Base-by-base conservation (phyloP, 2,329 filamentous ascomycete species). In the Lecanoromycetidae sp. region DNA sequence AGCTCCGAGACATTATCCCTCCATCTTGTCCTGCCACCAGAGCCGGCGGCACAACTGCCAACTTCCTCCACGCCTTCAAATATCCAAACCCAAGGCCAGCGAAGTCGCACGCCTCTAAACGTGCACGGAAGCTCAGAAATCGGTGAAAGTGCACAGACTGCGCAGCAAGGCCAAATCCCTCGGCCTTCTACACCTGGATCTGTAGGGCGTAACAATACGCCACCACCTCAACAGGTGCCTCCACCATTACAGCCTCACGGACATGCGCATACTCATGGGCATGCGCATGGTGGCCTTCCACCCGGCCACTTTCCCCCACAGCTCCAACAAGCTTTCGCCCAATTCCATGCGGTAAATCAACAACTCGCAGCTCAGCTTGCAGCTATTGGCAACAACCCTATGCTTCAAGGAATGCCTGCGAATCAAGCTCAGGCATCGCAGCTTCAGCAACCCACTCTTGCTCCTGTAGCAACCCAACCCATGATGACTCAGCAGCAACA, bases 21-120 rank as follows among this genome's bases (percentile, higher is more conserved):
- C 10, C 66, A 69, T 53, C 62, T 69, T 38, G 63, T 65, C 19
- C 57, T 68, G 35, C 69, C 68, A 10, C 69, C 66, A 8, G 60
- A 61, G 22, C 52, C 49, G 13, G 41, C 51, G 32, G 19, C 52
- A 10, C 48, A 52, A 46, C 33, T 46, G 48, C 44, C 54, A 45
- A 41, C 27, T 10, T 37, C 46, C 17, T 45, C 48, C 12, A 37
- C 33, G 7, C 33, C 29, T 9, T 12, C 42, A 39, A 22, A 27
- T 15, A 17, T 23, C 8, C 32, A 36, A 34, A 38, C 34, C 17
- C 45, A 15, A 13, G 32, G 23, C 29, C 33, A 38, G 12, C 44
- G 29, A 9, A 27, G 32, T 17, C 26, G 8, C 3, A 25, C 37
- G 13, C 25, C 37, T 13, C 45, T 41, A 23, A 30, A 47, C 32